A percentile compares a stretch with the other conserved stretches of the same genome.
These are phyloP conservation scores for Ceratocystis eucalypticola DNA, from an alignment of 2,329 filamentous ascomycete species.

Conservation along the genomic window DNA sequence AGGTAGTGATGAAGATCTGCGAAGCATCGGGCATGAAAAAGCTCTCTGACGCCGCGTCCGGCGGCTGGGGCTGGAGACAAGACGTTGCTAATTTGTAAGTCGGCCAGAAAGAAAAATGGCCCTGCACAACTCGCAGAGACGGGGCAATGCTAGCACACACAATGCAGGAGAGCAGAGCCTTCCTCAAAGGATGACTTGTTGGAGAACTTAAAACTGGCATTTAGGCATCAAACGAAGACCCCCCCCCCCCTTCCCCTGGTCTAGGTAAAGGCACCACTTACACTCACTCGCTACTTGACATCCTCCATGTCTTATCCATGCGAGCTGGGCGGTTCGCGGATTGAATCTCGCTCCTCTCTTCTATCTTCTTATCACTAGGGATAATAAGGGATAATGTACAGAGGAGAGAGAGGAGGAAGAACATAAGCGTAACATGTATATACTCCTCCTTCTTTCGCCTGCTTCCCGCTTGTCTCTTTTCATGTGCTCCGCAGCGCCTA, in stretches of 20 bases:
- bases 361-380: not conserved
- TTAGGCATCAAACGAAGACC: not conserved
- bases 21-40: constrained; percentile 34
- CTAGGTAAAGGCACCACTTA: not conserved
- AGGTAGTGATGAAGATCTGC: constrained; percentile 34
- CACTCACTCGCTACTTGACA: not conserved
- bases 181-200: not conserved
- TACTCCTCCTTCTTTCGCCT: too few species aligned
- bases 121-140: not conserved
- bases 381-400: not conserved
- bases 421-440: too few species aligned
- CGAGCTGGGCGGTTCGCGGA: not conserved
- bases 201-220: not conserved
- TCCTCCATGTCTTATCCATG: not conserved
- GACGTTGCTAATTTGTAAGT: constrained; percentile 31
- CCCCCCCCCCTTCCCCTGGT: not conserved
- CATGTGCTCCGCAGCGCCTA: too few species aligned
- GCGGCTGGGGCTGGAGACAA: constrained; percentile 35
- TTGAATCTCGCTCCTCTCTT: not conserved
- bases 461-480: too few species aligned
- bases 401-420: too few species aligned
- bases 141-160: not conserved
- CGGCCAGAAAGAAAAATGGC: not conserved
- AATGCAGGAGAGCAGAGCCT: not conserved
- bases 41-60: constrained; percentile 26